Evolutionary conservation across 495 filamentous ascomycete species (phyloP).

Genomic region (Letharia columbiana): DNA sequence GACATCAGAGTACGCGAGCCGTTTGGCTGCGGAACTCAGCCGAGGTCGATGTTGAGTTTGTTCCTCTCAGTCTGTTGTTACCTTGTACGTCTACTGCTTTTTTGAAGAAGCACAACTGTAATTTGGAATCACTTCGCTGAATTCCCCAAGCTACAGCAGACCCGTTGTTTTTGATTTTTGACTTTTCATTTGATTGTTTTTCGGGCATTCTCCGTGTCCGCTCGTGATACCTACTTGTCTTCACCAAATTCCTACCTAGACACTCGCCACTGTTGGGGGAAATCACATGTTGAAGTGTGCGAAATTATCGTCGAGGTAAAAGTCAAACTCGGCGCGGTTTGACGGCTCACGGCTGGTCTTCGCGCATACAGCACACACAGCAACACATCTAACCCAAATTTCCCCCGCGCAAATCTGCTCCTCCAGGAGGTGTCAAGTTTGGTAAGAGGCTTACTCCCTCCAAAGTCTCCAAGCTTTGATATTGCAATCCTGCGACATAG

Average conservation of each 20-base stretch:
- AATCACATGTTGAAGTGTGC: not conserved
- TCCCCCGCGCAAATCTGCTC: not conserved
- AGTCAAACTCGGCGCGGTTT: not conserved
- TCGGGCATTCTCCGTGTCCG: not conserved
- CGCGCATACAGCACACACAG: not conserved
- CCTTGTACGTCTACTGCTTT: too few species aligned
- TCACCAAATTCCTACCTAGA: not conserved
- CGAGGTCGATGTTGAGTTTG: not conserved
- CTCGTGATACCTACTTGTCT: not conserved
- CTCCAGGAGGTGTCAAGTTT: not conserved
- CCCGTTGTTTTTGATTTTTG: too few species aligned
- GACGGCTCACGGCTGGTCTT: not conserved
- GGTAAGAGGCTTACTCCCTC: too few species aligned
- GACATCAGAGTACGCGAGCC: not conserved
- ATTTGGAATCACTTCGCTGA: not conserved
- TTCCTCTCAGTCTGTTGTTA: not conserved
- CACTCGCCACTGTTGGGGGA: not conserved
- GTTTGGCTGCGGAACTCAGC: too few species aligned
- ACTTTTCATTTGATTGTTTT: not conserved
- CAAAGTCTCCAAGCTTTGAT: too few species aligned
- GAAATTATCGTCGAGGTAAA: not conserved
- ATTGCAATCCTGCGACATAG: not conserved
- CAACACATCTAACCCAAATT: not conserved
- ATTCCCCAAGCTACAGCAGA: not conserved
- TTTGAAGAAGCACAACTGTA: not conserved